Base-by-base conservation (phyloP, 192 early-diverging fungal species). In the Entophlyctis helioformis region DNA sequence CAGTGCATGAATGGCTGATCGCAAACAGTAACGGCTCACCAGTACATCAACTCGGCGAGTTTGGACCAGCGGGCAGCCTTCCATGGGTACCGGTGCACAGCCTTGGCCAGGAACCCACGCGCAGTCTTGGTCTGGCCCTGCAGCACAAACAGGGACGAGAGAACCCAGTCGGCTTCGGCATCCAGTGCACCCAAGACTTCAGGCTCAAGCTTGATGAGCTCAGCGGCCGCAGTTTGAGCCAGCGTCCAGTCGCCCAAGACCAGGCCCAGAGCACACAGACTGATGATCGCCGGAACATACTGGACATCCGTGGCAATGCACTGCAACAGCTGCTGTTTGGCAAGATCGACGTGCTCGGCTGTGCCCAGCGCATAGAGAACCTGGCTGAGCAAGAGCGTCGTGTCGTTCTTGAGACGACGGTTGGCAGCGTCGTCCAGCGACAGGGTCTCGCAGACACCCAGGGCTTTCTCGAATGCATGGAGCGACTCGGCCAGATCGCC, bases 331-430 rank as follows among this genome's bases (percentile, higher is more conserved):
- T 91, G 74, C 29, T 87, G 73, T 52, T 86, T 84, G 24, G 87
- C 89, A 27, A 89, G 61, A 4, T 56, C 64, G 13, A 80, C 59
- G 48, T 94, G 87, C 46, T 86, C 81, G 23, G 70, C 67, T 4
- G 75, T 78, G 25, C 86, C 88, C 25, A 96, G 59, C 1, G 87
- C 87, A 83, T 87, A 93, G 39, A 96, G 67, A 0, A 92, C 90
- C 59, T 91, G 84, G 39, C 80, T 80, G 45, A 96, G 54, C 38
- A 87, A 48, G 2, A 91, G 68, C 9, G 81, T 67, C 1, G 86
- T 77, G 29, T 80, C 71, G 33, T 81, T 74, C 1, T 73, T 69
- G 1, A 26, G 7, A 15, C n/a, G 6, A 7, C 32, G 18, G 28
- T 20, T 66, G 60, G 29, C 57, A 42, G 26, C 65, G n/a, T n/a